Evolutionary conservation across 2,329 filamentous ascomycete genomes (phyloP).

Genomic region (Pseudogymnoascus sp.): DNA sequence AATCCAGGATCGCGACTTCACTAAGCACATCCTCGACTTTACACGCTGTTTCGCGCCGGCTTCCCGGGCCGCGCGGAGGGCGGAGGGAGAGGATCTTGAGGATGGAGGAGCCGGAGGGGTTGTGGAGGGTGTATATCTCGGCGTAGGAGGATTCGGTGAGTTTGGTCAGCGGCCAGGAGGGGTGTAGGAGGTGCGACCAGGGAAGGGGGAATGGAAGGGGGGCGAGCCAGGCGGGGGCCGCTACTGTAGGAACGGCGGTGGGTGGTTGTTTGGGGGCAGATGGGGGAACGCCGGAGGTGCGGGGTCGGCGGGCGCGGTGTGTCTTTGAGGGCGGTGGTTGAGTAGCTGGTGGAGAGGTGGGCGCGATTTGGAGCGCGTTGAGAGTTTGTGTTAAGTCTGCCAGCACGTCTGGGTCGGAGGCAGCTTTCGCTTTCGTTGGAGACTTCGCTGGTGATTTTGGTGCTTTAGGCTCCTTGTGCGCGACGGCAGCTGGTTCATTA

Average conservation of each 20-base stretch:
- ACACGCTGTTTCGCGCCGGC: constrained; percentile 18
- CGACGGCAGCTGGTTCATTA: background rate
- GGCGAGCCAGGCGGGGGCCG: constrained; percentile 11
- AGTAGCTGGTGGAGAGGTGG: background rate
- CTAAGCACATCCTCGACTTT: constrained; percentile 43
- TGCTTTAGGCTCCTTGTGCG: background rate
- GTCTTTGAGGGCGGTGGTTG: background rate
- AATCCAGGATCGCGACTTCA: constrained; percentile 56
- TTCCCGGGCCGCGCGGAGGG: constrained; percentile 37
- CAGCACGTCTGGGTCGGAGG: background rate
- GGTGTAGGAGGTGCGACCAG: constrained; percentile 52
- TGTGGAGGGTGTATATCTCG: constrained; percentile 56
- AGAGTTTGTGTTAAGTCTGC: background rate
- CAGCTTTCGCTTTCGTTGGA: background rate
- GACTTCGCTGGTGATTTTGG: background rate
- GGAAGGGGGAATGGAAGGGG: constrained; percentile 22
- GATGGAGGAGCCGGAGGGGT: constrained; percentile 52
- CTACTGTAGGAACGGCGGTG: background rate
- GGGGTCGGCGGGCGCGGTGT: background rate
- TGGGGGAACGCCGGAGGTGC: background rate
- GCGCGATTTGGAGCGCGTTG: background rate
- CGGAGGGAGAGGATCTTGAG: constrained; percentile 56
- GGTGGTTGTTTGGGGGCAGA: background rate
- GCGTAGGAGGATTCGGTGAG: constrained; percentile 61
- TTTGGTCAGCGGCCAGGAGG: constrained; percentile 47